Evolutionary conservation across 108 stramenopile species (phyloP).

Genomic region (Cyclotella cryptica): DNA sequence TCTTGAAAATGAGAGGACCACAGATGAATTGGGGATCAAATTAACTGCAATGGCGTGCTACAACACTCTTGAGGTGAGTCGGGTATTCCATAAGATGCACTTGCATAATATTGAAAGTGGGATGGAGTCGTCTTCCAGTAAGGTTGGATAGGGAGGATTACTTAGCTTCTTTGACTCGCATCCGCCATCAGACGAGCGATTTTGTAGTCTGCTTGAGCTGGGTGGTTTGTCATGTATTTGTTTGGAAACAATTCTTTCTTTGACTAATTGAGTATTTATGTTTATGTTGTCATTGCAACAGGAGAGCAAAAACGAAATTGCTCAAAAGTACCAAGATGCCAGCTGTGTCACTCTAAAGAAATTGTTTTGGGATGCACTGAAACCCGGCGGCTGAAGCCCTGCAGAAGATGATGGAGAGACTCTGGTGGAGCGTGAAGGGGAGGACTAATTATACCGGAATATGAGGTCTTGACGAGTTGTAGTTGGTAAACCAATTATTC

Average conservation of each 20-base stretch:
- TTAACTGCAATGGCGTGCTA: conserved; percentile 86
- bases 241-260: not conserved
- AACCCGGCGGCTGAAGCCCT: not conserved
- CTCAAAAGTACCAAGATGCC: conserved; percentile 56
- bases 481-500: too few species aligned
- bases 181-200: conserved; percentile 71
- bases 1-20: conserved; percentile 72
- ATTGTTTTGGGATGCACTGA: conserved; percentile 47
- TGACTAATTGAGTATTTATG: not conserved
- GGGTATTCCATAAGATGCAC: conserved; percentile 84
- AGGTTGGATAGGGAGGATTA: conserved; percentile 35
- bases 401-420: not conserved
- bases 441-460: too few species aligned
- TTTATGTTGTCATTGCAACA: not conserved
- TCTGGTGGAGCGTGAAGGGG: not conserved
- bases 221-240: not conserved
- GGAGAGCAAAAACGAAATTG: conserved; percentile 58
- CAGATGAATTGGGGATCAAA: conserved; percentile 80
- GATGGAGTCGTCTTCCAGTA: conserved; percentile 36
- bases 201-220: conserved; percentile 24
- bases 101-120: conserved; percentile 55
- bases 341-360: conserved; percentile 38
- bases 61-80: conserved; percentile 64
- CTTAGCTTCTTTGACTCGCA: conserved; percentile 56
- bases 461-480: too few species aligned